Evolutionary conservation across 2,329 filamentous ascomycete genomes (phyloP).

Genomic region (Ceratocystiopsis brevicomis): DNA sequence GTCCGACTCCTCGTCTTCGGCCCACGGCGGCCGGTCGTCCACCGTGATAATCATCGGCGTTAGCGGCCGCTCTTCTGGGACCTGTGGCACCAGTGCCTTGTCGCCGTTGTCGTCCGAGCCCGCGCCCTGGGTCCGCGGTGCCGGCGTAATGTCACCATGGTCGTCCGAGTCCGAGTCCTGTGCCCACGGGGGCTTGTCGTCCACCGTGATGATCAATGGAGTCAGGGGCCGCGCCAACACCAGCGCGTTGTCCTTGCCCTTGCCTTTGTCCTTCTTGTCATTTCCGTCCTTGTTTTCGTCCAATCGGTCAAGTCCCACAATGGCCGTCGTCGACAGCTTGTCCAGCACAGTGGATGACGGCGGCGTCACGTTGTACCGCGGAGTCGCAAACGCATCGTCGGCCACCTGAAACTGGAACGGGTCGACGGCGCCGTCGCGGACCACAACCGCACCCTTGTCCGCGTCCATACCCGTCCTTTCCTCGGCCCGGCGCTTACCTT

Average conservation of each 20-base stretch:
- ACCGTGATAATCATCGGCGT: slow-evolving; percentile 15
- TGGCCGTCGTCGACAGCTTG: too few relatives aligned
- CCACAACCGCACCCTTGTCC: slow-evolving; percentile 6
- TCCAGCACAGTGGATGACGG: not conserved
- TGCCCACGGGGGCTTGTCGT: slow-evolving; percentile 9
- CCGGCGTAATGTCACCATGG: too few relatives aligned
- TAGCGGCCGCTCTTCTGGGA: slow-evolving; percentile 16
- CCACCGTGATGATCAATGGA: slow-evolving; percentile 8
- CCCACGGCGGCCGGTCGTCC: slow-evolving; percentile 9
- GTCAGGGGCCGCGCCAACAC: slow-evolving; percentile 21
- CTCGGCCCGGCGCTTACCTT: not conserved
- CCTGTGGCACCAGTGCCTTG: too few relatives aligned
- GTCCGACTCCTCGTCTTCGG: slow-evolving; percentile 18
- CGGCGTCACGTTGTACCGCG: slow-evolving; percentile 17
- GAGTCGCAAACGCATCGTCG: slow-evolving; percentile 31
- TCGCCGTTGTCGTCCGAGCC: slow-evolving; percentile 11
- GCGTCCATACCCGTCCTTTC: slow-evolving; percentile 13
- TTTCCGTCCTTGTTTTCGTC: too few relatives aligned
- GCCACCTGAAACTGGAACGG: slow-evolving; percentile 40
- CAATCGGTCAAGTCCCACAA: too few relatives aligned
- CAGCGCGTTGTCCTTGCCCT: too few relatives aligned
- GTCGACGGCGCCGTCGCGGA: slow-evolving; percentile 20
- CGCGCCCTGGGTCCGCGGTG: slow-evolving; percentile 11
- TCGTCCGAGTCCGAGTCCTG: slow-evolving; percentile 14
- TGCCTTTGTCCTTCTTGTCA: too few relatives aligned